phyloP scores from a whole-genome alignment of 2,329 filamentous ascomycete genomes.

The Arthroderma sp. region DNA sequence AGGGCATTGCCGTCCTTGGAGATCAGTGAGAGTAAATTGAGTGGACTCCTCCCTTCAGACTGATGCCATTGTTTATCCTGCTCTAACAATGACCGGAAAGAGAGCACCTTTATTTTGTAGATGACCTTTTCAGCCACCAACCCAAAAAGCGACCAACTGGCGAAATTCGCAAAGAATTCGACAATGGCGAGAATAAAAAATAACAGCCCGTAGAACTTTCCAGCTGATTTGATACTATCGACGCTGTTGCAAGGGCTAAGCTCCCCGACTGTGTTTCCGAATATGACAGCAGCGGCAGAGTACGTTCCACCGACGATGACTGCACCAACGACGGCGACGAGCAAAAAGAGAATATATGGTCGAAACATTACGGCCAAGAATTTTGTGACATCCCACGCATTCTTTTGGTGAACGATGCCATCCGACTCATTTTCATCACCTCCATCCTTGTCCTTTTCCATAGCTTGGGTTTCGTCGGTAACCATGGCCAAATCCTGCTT shows the following conservation, averaged over 20 bases:
- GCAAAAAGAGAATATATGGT: constrained; percentile 32
- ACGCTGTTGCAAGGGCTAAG: constrained; percentile 42
- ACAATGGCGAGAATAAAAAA: constrained; percentile 49
- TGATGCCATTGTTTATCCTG: constrained; percentile 62
- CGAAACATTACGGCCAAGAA: constrained; percentile 16
- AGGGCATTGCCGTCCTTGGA: constrained; percentile 56
- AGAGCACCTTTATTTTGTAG: constrained; percentile 49
- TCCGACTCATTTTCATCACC: constrained; percentile 18
- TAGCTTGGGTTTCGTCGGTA: not conserved
- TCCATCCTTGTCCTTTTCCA: not conserved
- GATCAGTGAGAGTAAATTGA: constrained; percentile 51
- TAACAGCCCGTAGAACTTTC: constrained; percentile 43
- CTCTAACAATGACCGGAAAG: constrained; percentile 51
- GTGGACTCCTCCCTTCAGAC: constrained; percentile 48
- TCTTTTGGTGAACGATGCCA: constrained; percentile 12
- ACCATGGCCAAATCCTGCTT: constrained; percentile 14
- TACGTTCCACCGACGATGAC: constrained; percentile 45
- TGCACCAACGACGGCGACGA: constrained; percentile 39
- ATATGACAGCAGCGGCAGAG: constrained; percentile 45
- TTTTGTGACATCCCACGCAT: constrained; percentile 8
- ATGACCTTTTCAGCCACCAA: constrained; percentile 51
- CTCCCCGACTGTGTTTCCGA: constrained; percentile 47
- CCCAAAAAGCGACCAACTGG: constrained; percentile 47
- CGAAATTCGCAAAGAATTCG: constrained; percentile 48
- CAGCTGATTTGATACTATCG: constrained; percentile 36